These are phyloP conservation scores for Lobosporangium transversale DNA, from an alignment of 192 early-diverging fungal species.

Conservation along the genomic window DNA sequence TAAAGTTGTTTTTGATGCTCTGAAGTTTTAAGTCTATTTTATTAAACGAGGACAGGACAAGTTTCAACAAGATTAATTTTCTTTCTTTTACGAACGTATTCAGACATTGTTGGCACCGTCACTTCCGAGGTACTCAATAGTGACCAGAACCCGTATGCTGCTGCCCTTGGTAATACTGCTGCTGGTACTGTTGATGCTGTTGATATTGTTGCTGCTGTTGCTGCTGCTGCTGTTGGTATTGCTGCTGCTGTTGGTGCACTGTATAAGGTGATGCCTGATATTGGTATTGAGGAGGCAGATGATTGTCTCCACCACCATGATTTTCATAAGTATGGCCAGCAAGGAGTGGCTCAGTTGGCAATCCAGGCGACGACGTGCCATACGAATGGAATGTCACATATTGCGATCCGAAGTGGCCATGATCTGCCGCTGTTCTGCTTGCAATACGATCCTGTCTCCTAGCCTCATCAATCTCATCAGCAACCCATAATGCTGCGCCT, in stretches of 20 bases:
- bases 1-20: no score
- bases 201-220: not conserved
- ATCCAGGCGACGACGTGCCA: conserved; percentile 22
- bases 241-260: conserved; percentile 12
- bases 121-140: not conserved
- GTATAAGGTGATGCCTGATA: conserved; percentile 1
- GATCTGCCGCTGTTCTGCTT: conserved; percentile 22
- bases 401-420: conserved; percentile 22
- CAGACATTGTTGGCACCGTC: not conserved
- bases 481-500: conserved; percentile 63
- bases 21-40: no score
- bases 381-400: conserved; percentile 51
- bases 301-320: conserved; percentile 5
- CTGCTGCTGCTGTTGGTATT: conserved; percentile 1
- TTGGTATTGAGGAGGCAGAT: not conserved
- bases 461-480: conserved; percentile 65
- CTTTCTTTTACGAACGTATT: no score
- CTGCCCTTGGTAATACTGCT: no score
- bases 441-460: conserved; percentile 35
- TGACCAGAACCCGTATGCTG: not conserved
- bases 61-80: no score
- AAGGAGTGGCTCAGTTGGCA: conserved; percentile 36
- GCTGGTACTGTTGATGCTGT: not conserved
- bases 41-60: no score
- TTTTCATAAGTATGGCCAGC: conserved; percentile 18